Evolutionary conservation across 345 rosid species (phyloP).

Genomic region (Acer negundo): DNA sequence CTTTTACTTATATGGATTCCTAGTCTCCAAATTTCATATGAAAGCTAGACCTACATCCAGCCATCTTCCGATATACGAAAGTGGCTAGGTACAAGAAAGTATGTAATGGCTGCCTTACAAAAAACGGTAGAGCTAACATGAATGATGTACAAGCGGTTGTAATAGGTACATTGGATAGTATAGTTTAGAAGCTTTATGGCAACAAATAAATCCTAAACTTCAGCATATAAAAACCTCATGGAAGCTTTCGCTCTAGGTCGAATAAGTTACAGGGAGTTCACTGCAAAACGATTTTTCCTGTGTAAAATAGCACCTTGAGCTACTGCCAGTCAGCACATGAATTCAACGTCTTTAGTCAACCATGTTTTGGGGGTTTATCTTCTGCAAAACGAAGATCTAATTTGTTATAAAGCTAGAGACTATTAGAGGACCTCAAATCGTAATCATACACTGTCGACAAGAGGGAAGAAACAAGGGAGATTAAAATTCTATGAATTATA

Average conservation of each 20-base stretch:
- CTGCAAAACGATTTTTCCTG: background rate
- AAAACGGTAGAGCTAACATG: background rate
- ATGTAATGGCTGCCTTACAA: background rate
- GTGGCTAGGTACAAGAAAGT: background rate
- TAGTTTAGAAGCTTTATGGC: background rate
- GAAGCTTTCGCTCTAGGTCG: background rate
- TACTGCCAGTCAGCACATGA: slow-evolving; percentile 5
- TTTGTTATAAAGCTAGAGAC: background rate
- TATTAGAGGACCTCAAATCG: background rate
- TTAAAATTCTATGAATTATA: too few relatives aligned
- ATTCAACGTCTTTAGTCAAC: background rate
- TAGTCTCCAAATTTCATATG: background rate
- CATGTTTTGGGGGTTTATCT: slow-evolving; percentile 12
- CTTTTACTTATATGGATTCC: background rate
- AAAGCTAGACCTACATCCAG: background rate
- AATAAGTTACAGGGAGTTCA: background rate
- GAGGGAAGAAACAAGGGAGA: too few relatives aligned
- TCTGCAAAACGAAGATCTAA: slow-evolving; percentile 19
- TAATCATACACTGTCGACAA: too few relatives aligned
- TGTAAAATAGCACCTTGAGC: background rate
- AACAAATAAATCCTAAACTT: slow-evolving; percentile 3
- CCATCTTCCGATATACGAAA: background rate
- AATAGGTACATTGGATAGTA: background rate
- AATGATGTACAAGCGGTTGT: background rate
- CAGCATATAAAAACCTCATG: background rate